Evolutionary conservation across 768 basidiomycete genomes (phyloP), one percentile per base, ranked within the genome.

Genomic region (Nidularia pulvinata): DNA sequence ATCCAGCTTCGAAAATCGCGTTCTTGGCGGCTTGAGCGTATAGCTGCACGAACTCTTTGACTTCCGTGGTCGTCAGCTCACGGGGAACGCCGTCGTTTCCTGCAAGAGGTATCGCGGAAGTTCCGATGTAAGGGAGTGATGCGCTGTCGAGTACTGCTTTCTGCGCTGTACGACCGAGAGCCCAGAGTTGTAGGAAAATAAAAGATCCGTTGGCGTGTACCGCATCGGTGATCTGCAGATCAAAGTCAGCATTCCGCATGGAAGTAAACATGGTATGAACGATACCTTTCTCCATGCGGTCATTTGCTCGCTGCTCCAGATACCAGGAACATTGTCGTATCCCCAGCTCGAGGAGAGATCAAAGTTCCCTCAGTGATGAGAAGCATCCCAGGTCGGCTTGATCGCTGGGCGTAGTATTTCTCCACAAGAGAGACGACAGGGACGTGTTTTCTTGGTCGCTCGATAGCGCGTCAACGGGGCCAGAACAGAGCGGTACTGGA

Each of bases 231-330:
- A 82, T 63, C 69, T 74, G 36, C 9, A 33, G 25, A 33, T 14
- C 33, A 16, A 19, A 35, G n/a, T 10, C 30, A 4, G 46, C 22
- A 16, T 45, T 5, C 6, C 5, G 10, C 10, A 11, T 5, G 46
- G 25, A 14, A 32, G 16, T 16, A 35, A 46, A 45, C 46, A 37
- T 46, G 13, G 9, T 13, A 46, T n/a, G 9, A 9, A n/a, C 51
- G 69, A 13, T 30, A 78, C 79, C 63, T 69, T 60, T 59, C 80
- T 83, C 85, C 84, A 87, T 0, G 63, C 77, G 0, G 57, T 57
- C 43, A 84, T 70, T 56, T 86, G 84, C n/a, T 76, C 78, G 4
- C 68, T 62, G 7, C 59, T 73, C 69, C 73, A 83, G 33, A 84
- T 76, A 0, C 84, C 82, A 0, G 83, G 82, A 1, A 73, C 67